phyloP scores from a whole-genome alignment of 2,329 filamentous ascomycete species.

The Clonostachys sp. region DNA sequence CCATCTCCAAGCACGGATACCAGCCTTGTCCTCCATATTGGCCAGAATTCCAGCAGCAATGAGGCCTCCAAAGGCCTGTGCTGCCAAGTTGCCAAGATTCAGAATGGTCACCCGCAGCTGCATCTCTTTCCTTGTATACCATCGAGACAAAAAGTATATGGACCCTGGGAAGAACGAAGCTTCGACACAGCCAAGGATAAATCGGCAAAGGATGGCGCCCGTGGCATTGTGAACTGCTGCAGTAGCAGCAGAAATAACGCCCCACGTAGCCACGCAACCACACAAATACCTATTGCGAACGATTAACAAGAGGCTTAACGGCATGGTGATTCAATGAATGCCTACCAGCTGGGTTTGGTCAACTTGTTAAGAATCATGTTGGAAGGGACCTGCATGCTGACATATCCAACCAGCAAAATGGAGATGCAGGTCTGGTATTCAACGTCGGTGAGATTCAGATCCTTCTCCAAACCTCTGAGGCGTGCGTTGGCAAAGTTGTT shows the following conservation, averaged over 20 bases:
- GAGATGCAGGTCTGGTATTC: slow-evolving; percentile 14
- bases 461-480: slow-evolving; percentile 6
- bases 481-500: slow-evolving; percentile 6
- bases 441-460: slow-evolving; percentile 18
- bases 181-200: slow-evolving; percentile 26
- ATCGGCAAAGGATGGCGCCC: slow-evolving; percentile 23
- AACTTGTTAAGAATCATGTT: slow-evolving; percentile 52
- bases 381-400: slow-evolving; percentile 43
- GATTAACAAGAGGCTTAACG: too few relatives aligned
- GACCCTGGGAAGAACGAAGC: slow-evolving; percentile 19
- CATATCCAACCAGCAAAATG: slow-evolving; percentile 4
- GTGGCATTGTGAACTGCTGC: slow-evolving; percentile 23
- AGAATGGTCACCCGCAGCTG: slow-evolving; percentile 53
- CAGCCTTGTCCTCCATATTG: slow-evolving; percentile 28
- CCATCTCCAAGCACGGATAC: slow-evolving; percentile 59
- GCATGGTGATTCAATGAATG: slow-evolving; percentile 43
- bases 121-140: slow-evolving; percentile 63
- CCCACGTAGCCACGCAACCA: slow-evolving; percentile 30
- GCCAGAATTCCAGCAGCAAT: slow-evolving; percentile 54
- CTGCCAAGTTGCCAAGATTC: slow-evolving; percentile 56
- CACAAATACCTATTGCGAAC: not conserved
- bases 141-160: slow-evolving; percentile 51
- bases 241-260: slow-evolving; percentile 32
- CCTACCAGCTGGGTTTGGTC: slow-evolving; percentile 39
- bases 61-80: slow-evolving; percentile 60